Base-by-base conservation (phyloP, 2,329 filamentous ascomycete genomes). In the Fusarium ambrosium region DNA sequence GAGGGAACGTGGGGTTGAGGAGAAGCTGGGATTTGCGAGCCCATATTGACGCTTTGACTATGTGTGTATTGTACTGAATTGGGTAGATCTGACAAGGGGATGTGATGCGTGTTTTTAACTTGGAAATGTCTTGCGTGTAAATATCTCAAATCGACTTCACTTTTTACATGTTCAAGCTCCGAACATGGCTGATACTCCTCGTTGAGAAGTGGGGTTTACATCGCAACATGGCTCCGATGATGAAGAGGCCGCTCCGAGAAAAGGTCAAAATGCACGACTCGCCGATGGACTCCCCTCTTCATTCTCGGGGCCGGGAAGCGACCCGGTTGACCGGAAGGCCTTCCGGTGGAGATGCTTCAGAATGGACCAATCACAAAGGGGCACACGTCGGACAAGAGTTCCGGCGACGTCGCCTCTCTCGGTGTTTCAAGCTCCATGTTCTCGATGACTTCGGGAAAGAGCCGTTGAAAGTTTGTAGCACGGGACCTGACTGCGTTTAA, bases 1-100 rank as follows among this genome's bases (percentile, higher is more conserved):
- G 79, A 78, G 24, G 81, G 81, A n/a, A 81, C 79, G 37, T 68
- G 73, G 48, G 73, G 75, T 16, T 64, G 72, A 4, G 71, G 60
- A 24, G 66, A 67, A 11, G 59, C 34, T 39, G 67, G 29, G 67
- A 60, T 74, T 29, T 73, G 65, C 29, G 72, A 75, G 60, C 72
- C 72, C 72, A 74, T 74, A 20, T n/a, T 34, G 56, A 62, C 29
- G 43, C 29, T 45, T 62, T 45, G 43, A 51, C 20, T 62, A n/a
- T 53, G 48, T 48, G 41, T 37, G 22, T 24, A 29, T 32, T 32
- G 32, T 34, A 13, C 18, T 20, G 24, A 32, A 18, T 41, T 60
- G 18, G 18, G 18, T 36, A 37, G 10, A 11, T 59, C n/a, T 60
- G 56, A 14, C 14, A 48, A 14, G 37, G n/a, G n/a, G 37, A 43